These are phyloP conservation scores for Aspergillus heteromorphus DNA, from an alignment of 495 filamentous ascomycete species.

Conservation along the genomic window DNA sequence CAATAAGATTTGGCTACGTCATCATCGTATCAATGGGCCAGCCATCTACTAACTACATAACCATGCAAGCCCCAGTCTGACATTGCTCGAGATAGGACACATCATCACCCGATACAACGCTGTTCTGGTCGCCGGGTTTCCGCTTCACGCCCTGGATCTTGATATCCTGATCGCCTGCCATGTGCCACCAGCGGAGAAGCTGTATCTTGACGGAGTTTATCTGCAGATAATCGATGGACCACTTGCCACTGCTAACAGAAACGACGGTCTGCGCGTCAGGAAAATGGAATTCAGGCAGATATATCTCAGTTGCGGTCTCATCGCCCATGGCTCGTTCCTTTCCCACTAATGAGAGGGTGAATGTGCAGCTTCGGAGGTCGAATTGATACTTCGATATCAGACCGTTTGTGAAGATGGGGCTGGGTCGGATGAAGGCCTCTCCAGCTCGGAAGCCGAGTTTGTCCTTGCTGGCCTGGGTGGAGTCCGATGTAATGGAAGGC, in stretches of 20 bases:
- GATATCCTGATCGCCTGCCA: slow-evolving; percentile 73
- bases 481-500: slow-evolving; percentile 61
- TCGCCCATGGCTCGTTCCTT: slow-evolving; percentile 40
- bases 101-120: slow-evolving; percentile 43
- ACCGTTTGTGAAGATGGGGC: slow-evolving; percentile 71
- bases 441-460: slow-evolving; percentile 76
- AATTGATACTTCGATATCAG: slow-evolving; percentile 64
- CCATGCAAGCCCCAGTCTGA: slow-evolving; percentile 42
- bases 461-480: slow-evolving; percentile 46
- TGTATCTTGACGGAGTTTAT: slow-evolving; percentile 62
- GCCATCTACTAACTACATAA: slow-evolving; percentile 46
- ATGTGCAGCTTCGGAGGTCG: slow-evolving; percentile 69
- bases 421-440: slow-evolving; percentile 85
- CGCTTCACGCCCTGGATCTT: slow-evolving; percentile 70
- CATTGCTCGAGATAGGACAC: slow-evolving; percentile 60
- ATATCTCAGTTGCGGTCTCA: slow-evolving; percentile 72
- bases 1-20: too few relatives aligned
- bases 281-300: slow-evolving; percentile 91
- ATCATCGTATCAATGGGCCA: too few relatives aligned
- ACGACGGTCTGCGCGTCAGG: slow-evolving; percentile 64
- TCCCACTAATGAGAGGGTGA: slow-evolving; percentile 60
- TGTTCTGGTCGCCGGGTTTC: slow-evolving; percentile 40
- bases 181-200: slow-evolving; percentile 85
- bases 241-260: slow-evolving; percentile 78
- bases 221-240: slow-evolving; percentile 72